A percentile compares a stretch with the other conserved stretches of the same genome.
Conservation (phyloP, 1,284 basidiomycete genomes). For the Sporisorium reilianum region DNA sequence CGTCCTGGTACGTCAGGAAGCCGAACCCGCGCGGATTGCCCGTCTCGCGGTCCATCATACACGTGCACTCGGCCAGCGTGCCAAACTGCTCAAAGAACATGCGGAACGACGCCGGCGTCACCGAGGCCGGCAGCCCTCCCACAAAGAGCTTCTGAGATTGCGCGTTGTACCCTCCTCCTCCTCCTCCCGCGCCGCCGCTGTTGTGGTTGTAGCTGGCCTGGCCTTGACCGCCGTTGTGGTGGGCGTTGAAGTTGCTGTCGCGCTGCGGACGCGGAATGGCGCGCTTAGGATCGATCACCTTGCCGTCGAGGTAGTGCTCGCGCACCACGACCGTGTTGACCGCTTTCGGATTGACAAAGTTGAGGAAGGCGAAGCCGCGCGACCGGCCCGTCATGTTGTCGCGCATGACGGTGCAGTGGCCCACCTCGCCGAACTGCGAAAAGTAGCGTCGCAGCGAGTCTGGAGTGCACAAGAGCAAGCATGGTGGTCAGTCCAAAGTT, state of each 20-base stretch:
- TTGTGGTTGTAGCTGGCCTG: slow-evolving; percentile 1
- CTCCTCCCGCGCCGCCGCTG: slow-evolving; percentile 5
- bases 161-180: slow-evolving; percentile 7
- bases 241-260: slow-evolving; percentile 28
- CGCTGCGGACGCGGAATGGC: slow-evolving; percentile 83
- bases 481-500: slow-evolving; percentile 6
- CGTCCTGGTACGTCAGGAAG: slow-evolving; percentile 91
- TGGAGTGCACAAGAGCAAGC: slow-evolving; percentile 68
- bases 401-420: slow-evolving; percentile 94
- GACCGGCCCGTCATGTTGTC: slow-evolving; percentile 86
- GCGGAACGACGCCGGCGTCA: slow-evolving; percentile 92
- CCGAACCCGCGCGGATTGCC: slow-evolving; percentile 96
- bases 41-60: slow-evolving; percentile 98
- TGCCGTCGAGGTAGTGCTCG: slow-evolving; percentile 91
- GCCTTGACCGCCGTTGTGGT: slow-evolving; percentile 4
- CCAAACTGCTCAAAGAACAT: slow-evolving; percentile 90
- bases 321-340: slow-evolving; percentile 88
- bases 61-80: slow-evolving; percentile 93
- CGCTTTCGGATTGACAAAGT: slow-evolving; percentile 85
- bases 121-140: slow-evolving; percentile 88
- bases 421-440: slow-evolving; percentile 87
- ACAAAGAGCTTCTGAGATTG: slow-evolving; percentile 79
- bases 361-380: slow-evolving; percentile 92
- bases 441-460: slow-evolving; percentile 87
- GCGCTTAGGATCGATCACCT: slow-evolving; percentile 98